These are phyloP conservation scores for Suhomyces anneliseae DNA, from an alignment of 1,139 yeast genomes.

Conservation along the genomic window DNA sequence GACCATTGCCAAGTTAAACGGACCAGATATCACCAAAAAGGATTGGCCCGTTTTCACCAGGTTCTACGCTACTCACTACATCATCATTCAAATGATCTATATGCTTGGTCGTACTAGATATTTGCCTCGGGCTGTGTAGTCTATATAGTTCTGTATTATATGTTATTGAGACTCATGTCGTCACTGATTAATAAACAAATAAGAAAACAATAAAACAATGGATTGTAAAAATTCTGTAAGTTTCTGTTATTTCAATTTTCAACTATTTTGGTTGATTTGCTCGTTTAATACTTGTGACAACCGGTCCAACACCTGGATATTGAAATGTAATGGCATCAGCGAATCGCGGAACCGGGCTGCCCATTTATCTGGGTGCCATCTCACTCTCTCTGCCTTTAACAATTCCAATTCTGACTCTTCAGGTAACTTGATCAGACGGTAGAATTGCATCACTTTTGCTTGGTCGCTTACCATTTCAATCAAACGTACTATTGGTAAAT, in stretches of 20 bases:
- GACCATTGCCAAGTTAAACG: no score
- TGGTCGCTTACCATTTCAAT: conserved; percentile 23
- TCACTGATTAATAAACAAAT: no score
- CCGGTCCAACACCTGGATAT: conserved; percentile 28
- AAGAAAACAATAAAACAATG: no score
- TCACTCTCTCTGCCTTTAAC: conserved; percentile 51
- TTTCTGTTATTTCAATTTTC: neutral
- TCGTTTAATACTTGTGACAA: conserved; percentile 35
- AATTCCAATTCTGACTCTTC: conserved; percentile 23
- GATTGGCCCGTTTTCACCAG: no score
- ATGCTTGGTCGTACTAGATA: neutral
- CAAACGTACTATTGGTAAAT: conserved; percentile 16
- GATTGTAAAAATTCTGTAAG: no score
- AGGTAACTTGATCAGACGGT: conserved; percentile 19
- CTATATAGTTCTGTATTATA: neutral
- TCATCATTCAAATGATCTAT: neutral
- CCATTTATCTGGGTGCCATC: conserved; percentile 75
- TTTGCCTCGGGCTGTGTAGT: neutral
- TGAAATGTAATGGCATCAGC: conserved; percentile 13
- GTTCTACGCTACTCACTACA: no score
- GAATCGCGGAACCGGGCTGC: conserved; percentile 17
- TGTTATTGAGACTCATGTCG: conserved; percentile 1
- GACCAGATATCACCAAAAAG: no score
- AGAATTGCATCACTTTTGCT: conserved; percentile 27
- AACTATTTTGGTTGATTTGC: conserved; percentile 5